Evolutionary conservation across 2,329 filamentous ascomycete genomes (phyloP).

Genomic region (Penicillium sp.): DNA sequence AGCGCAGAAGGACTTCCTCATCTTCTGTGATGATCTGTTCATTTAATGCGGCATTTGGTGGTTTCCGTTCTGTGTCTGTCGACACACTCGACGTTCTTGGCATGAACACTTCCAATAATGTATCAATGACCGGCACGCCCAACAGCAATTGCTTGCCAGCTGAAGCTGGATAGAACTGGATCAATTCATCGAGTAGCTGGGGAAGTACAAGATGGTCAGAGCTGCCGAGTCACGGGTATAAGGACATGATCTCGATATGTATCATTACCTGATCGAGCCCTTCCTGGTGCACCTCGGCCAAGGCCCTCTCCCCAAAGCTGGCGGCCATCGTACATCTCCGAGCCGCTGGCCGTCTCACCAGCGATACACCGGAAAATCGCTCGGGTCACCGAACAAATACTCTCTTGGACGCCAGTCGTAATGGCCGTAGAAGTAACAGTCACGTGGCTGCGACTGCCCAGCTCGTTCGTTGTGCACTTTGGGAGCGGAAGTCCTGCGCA

Average conservation of each 20-base stretch:
- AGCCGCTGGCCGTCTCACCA: slow-evolving; percentile 37
- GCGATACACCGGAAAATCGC: slow-evolving; percentile 15
- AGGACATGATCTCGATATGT: too few species aligned
- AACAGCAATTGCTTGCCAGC: slow-evolving; percentile 24
- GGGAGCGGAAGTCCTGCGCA: too few species aligned
- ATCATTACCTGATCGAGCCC: slow-evolving; percentile 45
- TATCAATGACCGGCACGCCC: slow-evolving; percentile 45
- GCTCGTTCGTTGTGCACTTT: too few species aligned
- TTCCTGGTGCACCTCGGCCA: slow-evolving; percentile 47
- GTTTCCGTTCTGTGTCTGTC: slow-evolving; percentile 3
- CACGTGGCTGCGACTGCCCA: too few species aligned
- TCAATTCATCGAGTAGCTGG: slow-evolving; percentile 27
- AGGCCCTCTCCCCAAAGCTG: slow-evolving; percentile 47
- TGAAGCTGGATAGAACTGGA: slow-evolving; percentile 20
- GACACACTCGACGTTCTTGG: slow-evolving; percentile 10
- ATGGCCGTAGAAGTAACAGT: too few species aligned
- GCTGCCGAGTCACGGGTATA: too few species aligned
- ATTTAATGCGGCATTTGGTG: neutral
- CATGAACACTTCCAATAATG: slow-evolving; percentile 35
- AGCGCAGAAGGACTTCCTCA: slow-evolving; percentile 13
- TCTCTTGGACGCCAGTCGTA: too few species aligned
- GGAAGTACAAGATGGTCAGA: neutral
- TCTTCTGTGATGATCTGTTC: slow-evolving; percentile 5
- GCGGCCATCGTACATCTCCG: slow-evolving; percentile 29
- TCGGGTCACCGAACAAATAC: too few species aligned